Evolutionary conservation across 352 stramenopile species (phyloP).

Genomic region (Pythium volutum): DNA sequence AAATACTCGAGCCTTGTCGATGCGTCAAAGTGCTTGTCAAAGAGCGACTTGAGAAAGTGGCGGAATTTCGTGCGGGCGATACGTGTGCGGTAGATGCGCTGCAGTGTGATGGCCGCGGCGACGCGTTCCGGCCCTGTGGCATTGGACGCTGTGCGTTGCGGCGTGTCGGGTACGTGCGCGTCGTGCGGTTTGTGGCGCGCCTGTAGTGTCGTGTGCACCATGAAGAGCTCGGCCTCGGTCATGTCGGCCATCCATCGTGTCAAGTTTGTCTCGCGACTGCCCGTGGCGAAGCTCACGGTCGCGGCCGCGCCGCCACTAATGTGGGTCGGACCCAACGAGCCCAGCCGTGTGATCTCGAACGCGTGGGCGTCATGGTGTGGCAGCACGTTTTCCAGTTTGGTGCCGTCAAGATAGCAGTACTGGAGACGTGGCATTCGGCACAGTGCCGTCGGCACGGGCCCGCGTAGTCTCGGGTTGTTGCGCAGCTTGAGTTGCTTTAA

Average conservation of each 20-base stretch:
- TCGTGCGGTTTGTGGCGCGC: conserved; percentile 31
- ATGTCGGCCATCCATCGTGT: conserved; percentile 52
- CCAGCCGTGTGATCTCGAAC: conserved; percentile 60
- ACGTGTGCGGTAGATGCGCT: conserved; percentile 65
- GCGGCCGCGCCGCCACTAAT: conserved; percentile 22
- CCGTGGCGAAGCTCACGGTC: conserved; percentile 47
- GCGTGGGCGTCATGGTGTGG: conserved; percentile 45
- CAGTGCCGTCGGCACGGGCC: conserved; percentile 24
- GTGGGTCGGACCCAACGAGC: conserved; percentile 3
- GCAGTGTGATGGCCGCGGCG: conserved; percentile 53
- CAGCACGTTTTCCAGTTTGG: conserved; percentile 38
- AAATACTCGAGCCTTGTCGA: conserved; percentile 49
- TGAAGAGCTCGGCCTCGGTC: conserved; percentile 53
- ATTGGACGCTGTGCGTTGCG: conserved; percentile 46
- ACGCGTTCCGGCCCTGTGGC: conserved; percentile 62
- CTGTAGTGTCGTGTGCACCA: conserved; percentile 46
- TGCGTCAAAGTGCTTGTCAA: conserved; percentile 49
- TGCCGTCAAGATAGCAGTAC: conserved; percentile 68
- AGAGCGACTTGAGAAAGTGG: conserved; percentile 48
- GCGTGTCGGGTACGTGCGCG: conserved; percentile 4
- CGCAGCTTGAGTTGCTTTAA: conserved; percentile 57
- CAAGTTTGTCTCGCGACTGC: conserved; percentile 15
- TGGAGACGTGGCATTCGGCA: conserved; percentile 47
- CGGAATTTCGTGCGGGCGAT: conserved; percentile 65
- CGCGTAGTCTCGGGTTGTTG: conserved; percentile 45